Conservation (phyloP, 139 green algal species). For the Astrephomene gubernaculifera region DNA sequence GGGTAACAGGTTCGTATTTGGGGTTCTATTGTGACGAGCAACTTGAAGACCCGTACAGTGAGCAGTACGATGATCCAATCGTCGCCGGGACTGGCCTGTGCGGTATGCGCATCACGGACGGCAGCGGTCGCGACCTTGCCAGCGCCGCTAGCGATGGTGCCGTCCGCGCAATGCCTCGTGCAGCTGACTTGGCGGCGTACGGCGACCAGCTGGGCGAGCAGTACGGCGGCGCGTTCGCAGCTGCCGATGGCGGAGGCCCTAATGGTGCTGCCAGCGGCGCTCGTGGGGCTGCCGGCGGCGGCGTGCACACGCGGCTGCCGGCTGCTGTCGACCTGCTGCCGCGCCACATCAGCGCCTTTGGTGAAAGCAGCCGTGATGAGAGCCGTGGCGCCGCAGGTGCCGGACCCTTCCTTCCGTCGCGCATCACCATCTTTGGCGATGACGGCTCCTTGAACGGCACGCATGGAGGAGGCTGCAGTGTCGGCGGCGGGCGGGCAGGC, state of each 20-base stretch:
- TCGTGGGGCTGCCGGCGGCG: too few species aligned
- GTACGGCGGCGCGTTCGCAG: neutral
- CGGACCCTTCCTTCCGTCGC: constrained; percentile 45
- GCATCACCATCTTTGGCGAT: constrained; percentile 32
- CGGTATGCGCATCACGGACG: constrained; percentile 37
- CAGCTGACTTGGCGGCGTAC: neutral
- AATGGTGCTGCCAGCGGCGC: neutral
- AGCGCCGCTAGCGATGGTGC: constrained; percentile 15
- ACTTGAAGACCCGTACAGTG: constrained; percentile 27
- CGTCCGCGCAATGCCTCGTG: neutral
- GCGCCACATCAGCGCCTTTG: constrained; percentile 78
- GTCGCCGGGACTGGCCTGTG: constrained; percentile 1
- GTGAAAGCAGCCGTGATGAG: constrained; percentile 55
- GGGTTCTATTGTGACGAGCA: constrained; percentile 37
- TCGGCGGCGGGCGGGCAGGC: neutral
- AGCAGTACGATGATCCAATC: neutral
- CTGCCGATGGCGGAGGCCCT: neutral
- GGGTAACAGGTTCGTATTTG: neutral
- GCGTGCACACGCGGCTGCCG: neutral
- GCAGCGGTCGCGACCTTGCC: neutral
- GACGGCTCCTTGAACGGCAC: constrained; percentile 6
- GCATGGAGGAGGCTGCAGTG: neutral
- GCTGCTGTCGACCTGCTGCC: constrained; percentile 56
- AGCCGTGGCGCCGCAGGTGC: constrained; percentile 19
- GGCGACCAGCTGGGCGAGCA: neutral